Percentiles rank a stretch among this genome's conserved stretches.
These are phyloP conservation scores for Fusarium hostae DNA, from an alignment of 2,329 filamentous ascomycete genomes.

Conservation along the genomic window DNA sequence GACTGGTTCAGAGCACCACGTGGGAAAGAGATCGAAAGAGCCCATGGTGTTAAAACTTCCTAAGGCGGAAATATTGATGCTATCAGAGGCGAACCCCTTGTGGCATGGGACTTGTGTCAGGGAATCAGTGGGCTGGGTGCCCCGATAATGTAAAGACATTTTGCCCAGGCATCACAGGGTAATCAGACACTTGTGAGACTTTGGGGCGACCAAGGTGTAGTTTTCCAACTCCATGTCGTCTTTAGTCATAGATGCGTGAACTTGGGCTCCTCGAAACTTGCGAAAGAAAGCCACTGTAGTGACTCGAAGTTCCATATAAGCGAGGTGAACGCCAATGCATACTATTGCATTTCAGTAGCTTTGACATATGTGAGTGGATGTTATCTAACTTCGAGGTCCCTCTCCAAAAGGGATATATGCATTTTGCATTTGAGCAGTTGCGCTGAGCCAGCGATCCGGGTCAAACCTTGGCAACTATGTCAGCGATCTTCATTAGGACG, in stretches of 20 bases:
- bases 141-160: no score
- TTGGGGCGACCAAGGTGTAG: not conserved
- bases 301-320: conserved; percentile 4
- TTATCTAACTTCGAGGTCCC: not conserved
- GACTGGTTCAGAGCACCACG: no score
- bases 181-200: not conserved
- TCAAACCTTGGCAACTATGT: not conserved
- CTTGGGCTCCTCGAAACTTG: not conserved
- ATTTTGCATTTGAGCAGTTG: not conserved
- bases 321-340: not conserved
- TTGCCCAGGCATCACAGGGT: not conserved
- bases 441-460: not conserved
- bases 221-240: conserved; percentile 1
- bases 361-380: accelerated
- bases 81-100: no score
- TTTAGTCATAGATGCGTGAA: not conserved
- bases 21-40: no score
- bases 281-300: not conserved
- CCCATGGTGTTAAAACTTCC: no score
- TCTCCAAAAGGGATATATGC: not conserved
- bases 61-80: no score
- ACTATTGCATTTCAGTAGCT: not conserved
- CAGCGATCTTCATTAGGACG: accelerated
- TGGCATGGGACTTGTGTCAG: no score
- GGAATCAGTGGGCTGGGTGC: no score